phyloP scores from a whole-genome alignment of 148 eudicot species.

The Pouteria glomerata region DNA sequence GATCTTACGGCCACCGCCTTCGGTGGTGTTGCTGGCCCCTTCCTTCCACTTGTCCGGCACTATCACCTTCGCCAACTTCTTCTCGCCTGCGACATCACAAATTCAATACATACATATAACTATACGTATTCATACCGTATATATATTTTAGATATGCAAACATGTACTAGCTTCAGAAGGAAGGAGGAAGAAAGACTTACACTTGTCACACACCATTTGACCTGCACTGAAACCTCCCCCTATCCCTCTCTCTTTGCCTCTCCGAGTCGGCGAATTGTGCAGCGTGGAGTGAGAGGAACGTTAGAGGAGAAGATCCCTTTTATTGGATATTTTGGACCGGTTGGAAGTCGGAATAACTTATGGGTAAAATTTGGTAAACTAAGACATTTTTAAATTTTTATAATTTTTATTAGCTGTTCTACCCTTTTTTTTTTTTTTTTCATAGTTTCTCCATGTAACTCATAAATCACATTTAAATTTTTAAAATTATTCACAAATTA shows the following conservation, averaged over 20 bases:
- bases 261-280: not conserved
- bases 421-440: too few relatives aligned
- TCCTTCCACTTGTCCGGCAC: constrained; percentile 99
- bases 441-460: too few relatives aligned
- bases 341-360: too few relatives aligned
- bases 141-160: not conserved
- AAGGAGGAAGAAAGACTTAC: constrained; percentile 30
- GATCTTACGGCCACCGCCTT: constrained; percentile 93
- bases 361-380: too few relatives aligned
- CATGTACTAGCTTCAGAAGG: not conserved
- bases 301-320: too few relatives aligned
- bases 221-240: not conserved
- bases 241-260: not conserved
- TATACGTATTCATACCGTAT: not conserved
- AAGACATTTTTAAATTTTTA: too few relatives aligned
- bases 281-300: too few relatives aligned
- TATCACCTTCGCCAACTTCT: constrained; percentile 84
- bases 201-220: constrained; percentile 93
- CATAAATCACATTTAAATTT: too few relatives aligned
- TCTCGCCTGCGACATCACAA: constrained; percentile 53
- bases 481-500: too few relatives aligned
- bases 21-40: constrained; percentile 90
- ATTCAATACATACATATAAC: not conserved
- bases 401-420: too few relatives aligned
- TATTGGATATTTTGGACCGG: too few relatives aligned